Evolutionary conservation across 768 basidiomycete genomes (phyloP), one percentile per base, ranked within the genome.

Genomic region (Peribolospora kevripleyi): DNA sequence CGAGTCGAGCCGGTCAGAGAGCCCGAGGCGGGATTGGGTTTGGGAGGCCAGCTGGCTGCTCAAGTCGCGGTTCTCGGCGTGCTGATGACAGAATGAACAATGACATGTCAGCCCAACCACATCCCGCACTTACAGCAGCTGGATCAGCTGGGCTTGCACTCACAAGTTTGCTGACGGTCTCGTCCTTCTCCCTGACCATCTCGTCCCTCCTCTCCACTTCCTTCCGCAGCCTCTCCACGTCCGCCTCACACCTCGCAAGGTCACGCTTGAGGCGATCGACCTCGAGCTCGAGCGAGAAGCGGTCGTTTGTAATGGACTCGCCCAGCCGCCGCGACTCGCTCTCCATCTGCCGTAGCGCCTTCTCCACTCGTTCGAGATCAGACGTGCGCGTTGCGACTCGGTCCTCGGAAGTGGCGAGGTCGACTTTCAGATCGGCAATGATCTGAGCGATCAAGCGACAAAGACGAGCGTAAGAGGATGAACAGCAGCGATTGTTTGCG

Each of bases 221-320:
- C 57, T 75, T 73, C 54, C 80, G 71, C 4, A 80, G 75, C 42
- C 82, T 75, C 25, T 74, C 67, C 4, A 91, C 70, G 53, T 91
- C 85, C 58, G 81, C 79, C 62, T 91, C 83, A 2, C 81, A 71
- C 3, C 82, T 71, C 59, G 80, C 79, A 46, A 93, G 62, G 63
- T 98, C 91, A 39, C 88, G 75, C 65, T 80, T 80, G 51, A 88
- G 69, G 3, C 86, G 71, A 59, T 95, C 91, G 1, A 83, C 72
- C 66, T 98, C 90, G 14, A 95, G 75, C 65, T 93, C 84, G 41
- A 95, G 69, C 0, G 83, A 83, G 70, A 86, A 84, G 48, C 78
- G 73, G 36, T 86, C 81, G 3, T 79, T 80, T 0, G 81, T 81
- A 62, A 82, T 82, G 9, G 79, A 77, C 68, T 91, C 85, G 25